Percentiles rank a stretch among this genome's conserved stretches.
These are phyloP conservation scores for Vitis vinifera DNA, from an alignment of 164 flowering plant species.

Conservation along the genomic window ASM3070453v1 NC_081818.1:27115001-27115500, in stretches of 20 bases:
- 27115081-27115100: neutral
- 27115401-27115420: neutral
- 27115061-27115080: neutral
- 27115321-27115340: neutral
- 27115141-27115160: neutral
- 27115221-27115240: neutral
- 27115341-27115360: neutral
- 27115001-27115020: neutral
- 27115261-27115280: constrained; percentile 12
- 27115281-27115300: neutral
- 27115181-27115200: constrained; percentile 24
- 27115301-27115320: constrained; percentile 3
- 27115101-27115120: neutral
- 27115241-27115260: neutral
- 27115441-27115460: constrained; percentile 4
- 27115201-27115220: constrained; percentile 11
- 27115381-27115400: neutral
- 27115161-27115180: constrained; percentile 4
- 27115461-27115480: constrained; percentile 25
- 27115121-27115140: constrained; percentile 20
- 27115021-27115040: neutral
- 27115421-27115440: constrained; percentile 5
- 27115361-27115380: constrained; percentile 12
- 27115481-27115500: constrained; percentile 18
- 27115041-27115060: constrained; percentile 7